phyloP scores from a whole-genome alignment of 768 basidiomycete species.

The Tricholoma furcatifolium region DNA sequence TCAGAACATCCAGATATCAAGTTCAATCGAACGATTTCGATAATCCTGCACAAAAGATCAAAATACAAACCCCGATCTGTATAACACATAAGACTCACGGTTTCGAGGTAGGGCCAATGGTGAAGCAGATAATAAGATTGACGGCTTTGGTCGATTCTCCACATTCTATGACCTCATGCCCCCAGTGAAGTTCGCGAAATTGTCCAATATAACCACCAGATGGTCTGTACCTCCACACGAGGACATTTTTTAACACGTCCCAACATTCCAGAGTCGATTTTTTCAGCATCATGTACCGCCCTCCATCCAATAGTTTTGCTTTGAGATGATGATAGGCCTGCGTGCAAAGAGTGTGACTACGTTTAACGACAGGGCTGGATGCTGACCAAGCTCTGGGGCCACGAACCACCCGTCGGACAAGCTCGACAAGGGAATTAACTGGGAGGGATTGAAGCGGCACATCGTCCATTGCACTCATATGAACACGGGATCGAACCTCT shows the following conservation, averaged over 20 bases:
- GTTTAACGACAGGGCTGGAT: neutral
- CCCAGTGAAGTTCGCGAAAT: too few relatives aligned
- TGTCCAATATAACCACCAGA: too few relatives aligned
- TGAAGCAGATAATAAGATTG: too few relatives aligned
- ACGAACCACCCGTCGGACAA: conserved; percentile 2
- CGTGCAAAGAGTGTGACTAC: too few relatives aligned
- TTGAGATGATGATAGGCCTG: neutral
- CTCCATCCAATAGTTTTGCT: neutral
- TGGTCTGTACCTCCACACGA: neutral
- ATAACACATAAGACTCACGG: too few relatives aligned
- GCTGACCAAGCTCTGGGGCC: conserved; percentile 5
- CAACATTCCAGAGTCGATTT: neutral
- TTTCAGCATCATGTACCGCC: neutral
- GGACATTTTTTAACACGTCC: neutral
- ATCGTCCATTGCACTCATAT: neutral
- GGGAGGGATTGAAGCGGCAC: conserved; percentile 3
- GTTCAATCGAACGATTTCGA: too few relatives aligned
- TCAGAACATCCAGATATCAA: too few relatives aligned
- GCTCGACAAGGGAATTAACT: neutral
- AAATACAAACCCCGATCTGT: too few relatives aligned
- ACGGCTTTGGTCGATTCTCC: too few relatives aligned
- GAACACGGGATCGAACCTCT: conserved; percentile 1
- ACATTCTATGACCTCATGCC: too few relatives aligned
- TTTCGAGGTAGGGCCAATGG: too few relatives aligned
- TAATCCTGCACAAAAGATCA: too few relatives aligned